Base-by-base conservation (phyloP, 192 early-diverging fungal genomes). In the Chytriomyces sp. region DNA sequence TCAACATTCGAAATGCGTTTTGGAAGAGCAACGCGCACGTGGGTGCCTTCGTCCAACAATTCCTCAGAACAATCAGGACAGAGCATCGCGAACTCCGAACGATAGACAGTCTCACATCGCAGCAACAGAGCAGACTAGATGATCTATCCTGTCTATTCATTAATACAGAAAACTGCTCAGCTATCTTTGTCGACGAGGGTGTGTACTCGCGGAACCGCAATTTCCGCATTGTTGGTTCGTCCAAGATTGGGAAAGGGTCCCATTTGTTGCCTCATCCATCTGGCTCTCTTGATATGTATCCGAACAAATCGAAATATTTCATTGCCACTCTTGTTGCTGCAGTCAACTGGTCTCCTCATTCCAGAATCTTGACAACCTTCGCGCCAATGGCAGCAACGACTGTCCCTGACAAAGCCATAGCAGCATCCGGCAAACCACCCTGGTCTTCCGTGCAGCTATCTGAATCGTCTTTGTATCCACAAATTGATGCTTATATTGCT, bases 121-220 rank as follows among this genome's bases (percentile, higher is more conserved):
- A 61, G 17, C 59, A 61, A 37, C 59, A 36, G 25, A 3, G 7
- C 7, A 30, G 59, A 30, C 25, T 61, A 4, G 12, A 28, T 34
- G 31, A 52, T 30, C 22, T 55, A 2, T 55, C 67, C 32, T 59
- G 6, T 70, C 37, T 58, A 19, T 39, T 28, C 22, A 36, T 53
- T 25, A 14, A 69, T 31, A 53, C 55, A 19, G 34, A 38, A 12
- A 5, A 59, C 22, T 30, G 22, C 8, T 19, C 54, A 53, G 36
- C 14, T 3, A 4, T 64, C 12, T 77, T 77, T 44, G 59, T 75
- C 8, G 73, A 78, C 59, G 28, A 34, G 4, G 63, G 77, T 33
- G 77, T 78, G 4, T 78, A 78, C 37, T 67, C 75, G n/a, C 39
- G 56, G 6, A 78, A 78, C 53, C 63, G 77, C 40, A 78, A 78